Percentiles rank a stretch among this genome's conserved stretches.
These are phyloP conservation scores for Sextonia rubra DNA, from an alignment of 164 flowering plant genomes.

Conservation along the genomic window DNA sequence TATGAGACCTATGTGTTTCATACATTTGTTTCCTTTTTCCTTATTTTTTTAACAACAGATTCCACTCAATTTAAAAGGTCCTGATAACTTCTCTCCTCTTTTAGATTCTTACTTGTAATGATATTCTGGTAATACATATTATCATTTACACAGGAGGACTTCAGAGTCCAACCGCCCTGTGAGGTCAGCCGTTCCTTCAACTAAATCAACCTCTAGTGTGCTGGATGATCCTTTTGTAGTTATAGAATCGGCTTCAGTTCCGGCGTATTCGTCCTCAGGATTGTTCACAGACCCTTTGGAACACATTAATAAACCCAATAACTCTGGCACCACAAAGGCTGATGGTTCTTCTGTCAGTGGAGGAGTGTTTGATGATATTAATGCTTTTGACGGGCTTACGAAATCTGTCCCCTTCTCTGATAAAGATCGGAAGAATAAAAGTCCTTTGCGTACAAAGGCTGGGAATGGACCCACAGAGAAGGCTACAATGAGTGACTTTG, in stretches of 20 bases:
- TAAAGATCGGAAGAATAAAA: conserved; percentile 31
- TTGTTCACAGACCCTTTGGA: conserved; percentile 51
- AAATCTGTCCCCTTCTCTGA: conserved; percentile 43
- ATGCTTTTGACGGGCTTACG: conserved; percentile 48
- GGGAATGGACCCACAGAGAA: conserved; percentile 33
- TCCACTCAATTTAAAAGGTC: background rate
- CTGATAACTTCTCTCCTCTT: background rate
- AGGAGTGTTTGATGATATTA: conserved; percentile 47
- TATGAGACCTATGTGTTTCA: background rate
- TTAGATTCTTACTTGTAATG: background rate
- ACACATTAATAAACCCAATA: conserved; percentile 34
- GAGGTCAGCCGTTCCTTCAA: conserved; percentile 27
- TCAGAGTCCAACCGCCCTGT: conserved; percentile 28
- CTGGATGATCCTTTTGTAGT: conserved; percentile 70
- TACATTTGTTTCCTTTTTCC: background rate
- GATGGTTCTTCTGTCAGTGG: conserved; percentile 37
- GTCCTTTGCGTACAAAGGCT: conserved; percentile 30
- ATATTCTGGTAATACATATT: background rate
- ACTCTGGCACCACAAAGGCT: conserved; percentile 29
- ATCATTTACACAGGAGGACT: conserved; percentile 33
- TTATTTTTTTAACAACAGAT: background rate
- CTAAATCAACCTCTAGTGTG: conserved; percentile 31
- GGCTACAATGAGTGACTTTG: conserved; percentile 33
- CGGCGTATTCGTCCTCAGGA: conserved; percentile 34
- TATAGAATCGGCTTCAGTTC: conserved; percentile 41